Evolutionary conservation across 192 early-diverging fungal genomes (phyloP).

Genomic region (Rhizoclosmatium sp.): DNA sequence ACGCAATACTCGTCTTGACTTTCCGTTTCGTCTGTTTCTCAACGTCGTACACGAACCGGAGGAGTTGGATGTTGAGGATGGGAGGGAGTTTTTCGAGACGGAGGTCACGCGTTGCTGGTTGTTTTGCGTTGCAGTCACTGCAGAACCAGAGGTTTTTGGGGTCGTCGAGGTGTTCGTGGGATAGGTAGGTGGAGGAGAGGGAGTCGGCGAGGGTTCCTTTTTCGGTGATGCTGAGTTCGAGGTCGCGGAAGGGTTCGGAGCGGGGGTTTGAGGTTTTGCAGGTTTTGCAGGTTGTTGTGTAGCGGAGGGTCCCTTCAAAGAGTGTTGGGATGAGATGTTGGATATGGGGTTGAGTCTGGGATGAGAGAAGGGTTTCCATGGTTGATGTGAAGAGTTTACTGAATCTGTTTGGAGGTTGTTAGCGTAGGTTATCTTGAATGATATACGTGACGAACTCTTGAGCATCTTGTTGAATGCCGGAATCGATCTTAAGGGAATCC

Average conservation of each 20-base stretch:
- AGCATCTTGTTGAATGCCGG: slow-evolving; percentile 41
- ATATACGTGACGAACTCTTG: slow-evolving; percentile 25
- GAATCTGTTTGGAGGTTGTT: slow-evolving; percentile 9
- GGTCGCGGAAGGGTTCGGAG: slow-evolving; percentile 3
- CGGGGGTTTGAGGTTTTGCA: slow-evolving; percentile 44
- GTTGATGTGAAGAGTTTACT: slow-evolving; percentile 33
- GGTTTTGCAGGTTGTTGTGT: slow-evolving; percentile 32
- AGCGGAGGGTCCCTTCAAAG: slow-evolving; percentile 36
- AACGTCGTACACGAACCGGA: slow-evolving; percentile 38
- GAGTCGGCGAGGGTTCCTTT: neutral
- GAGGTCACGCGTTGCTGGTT: slow-evolving; percentile 28
- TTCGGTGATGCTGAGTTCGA: slow-evolving; percentile 22
- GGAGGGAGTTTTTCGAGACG: slow-evolving; percentile 6
- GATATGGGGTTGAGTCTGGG: neutral
- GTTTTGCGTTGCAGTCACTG: slow-evolving; percentile 22
- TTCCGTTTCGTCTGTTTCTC: slow-evolving; percentile 31
- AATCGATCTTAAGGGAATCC: slow-evolving; percentile 29
- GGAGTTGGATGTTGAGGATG: slow-evolving; percentile 36
- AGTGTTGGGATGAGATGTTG: slow-evolving; percentile 1
- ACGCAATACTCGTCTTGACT: slow-evolving; percentile 22
- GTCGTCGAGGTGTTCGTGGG: slow-evolving; percentile 81
- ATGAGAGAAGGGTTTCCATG: slow-evolving; percentile 14
- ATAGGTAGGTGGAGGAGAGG: slow-evolving; percentile 60
- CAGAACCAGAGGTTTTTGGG: slow-evolving; percentile 77
- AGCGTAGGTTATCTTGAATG: neutral